Conservation (phyloP, 2,329 filamentous ascomycete species). For the Clonostachys rhizophaga region DNA sequence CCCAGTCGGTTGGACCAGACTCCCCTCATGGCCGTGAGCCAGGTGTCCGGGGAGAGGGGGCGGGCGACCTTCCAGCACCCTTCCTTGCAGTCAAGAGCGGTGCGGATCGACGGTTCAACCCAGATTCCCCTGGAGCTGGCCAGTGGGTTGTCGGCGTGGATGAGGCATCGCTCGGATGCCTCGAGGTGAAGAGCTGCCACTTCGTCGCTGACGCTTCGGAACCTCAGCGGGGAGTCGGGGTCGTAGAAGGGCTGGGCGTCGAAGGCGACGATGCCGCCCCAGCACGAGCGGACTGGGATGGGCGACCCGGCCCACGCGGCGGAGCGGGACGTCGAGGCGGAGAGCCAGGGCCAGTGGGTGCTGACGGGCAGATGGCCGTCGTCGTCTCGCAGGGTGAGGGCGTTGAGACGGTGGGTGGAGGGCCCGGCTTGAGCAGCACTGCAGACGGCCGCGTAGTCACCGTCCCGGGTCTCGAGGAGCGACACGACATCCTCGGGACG, state of each 20-base stretch:
- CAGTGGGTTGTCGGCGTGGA: conserved; percentile 66
- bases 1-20: conserved; percentile 27
- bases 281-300: conserved; percentile 39
- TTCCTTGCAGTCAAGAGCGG: conserved; percentile 54
- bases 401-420: conserved; percentile 32
- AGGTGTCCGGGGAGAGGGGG: not conserved
- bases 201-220: conserved; percentile 59
- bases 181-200: conserved; percentile 62
- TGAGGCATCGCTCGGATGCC: conserved; percentile 73
- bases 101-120: conserved; percentile 64
- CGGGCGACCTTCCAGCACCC: too few relatives aligned
- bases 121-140: conserved; percentile 50
- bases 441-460: conserved; percentile 58
- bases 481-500: conserved; percentile 50
- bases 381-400: conserved; percentile 38
- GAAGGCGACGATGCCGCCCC: conserved; percentile 51
- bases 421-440: conserved; percentile 15
- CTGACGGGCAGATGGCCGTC: conserved; percentile 45
- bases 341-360: conserved; percentile 56
- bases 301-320: conserved; percentile 39
- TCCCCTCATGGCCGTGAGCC: conserved; percentile 22
- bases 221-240: conserved; percentile 36
- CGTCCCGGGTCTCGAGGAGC: conserved; percentile 51
- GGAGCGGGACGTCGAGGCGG: conserved; percentile 28
- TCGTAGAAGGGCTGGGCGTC: conserved; percentile 46